phyloP scores from a whole-genome alignment of 1,139 yeast species.

The Yamadazyma siamensis region DNA sequence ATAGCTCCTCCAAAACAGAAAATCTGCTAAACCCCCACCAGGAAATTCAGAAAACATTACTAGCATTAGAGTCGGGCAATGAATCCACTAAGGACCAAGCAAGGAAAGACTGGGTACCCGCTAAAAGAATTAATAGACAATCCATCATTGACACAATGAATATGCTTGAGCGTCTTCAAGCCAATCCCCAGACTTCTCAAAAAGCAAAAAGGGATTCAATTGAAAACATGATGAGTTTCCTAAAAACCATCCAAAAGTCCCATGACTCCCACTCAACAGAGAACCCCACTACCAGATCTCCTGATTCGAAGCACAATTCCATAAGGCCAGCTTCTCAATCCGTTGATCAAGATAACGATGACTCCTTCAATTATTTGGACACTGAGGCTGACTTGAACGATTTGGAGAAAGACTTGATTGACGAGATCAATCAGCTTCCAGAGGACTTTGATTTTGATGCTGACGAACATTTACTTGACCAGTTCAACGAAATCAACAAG shows the following conservation, averaged over 20 bases:
- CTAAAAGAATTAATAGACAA: conserved; percentile 16
- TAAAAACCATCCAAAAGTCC: conserved; percentile 13
- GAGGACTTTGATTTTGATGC: conserved; percentile 55
- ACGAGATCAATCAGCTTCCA: conserved; percentile 56
- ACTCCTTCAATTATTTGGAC: conserved; percentile 4
- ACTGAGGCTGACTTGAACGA: conserved; percentile 14
- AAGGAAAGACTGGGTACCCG: not conserved
- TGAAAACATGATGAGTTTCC: conserved; percentile 17
- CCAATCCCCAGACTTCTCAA: conserved; percentile 10
- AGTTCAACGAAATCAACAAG: conserved; percentile 13
- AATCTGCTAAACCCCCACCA: not conserved
- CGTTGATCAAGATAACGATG: conserved; percentile 1
- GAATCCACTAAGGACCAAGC: not conserved
- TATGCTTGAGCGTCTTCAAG: conserved; percentile 17
- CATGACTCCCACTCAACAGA: not conserved
- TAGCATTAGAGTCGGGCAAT: conserved; percentile 1
- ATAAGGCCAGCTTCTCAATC: not conserved
- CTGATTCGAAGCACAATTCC: conserved; percentile 1
- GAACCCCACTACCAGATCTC: not conserved
- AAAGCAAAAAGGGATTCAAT: conserved; percentile 14
- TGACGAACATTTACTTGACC: conserved; percentile 16
- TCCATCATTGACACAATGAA: conserved; percentile 27
- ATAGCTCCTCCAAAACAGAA: not conserved
- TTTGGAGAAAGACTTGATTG: conserved; percentile 39
- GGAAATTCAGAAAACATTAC: conserved; percentile 8